A percentile compares a stretch with the other conserved stretches of the same genome.
phyloP scores from a whole-genome alignment of 2,329 filamentous ascomycete genomes.

The Decorospora gaudefroyi region DNA sequence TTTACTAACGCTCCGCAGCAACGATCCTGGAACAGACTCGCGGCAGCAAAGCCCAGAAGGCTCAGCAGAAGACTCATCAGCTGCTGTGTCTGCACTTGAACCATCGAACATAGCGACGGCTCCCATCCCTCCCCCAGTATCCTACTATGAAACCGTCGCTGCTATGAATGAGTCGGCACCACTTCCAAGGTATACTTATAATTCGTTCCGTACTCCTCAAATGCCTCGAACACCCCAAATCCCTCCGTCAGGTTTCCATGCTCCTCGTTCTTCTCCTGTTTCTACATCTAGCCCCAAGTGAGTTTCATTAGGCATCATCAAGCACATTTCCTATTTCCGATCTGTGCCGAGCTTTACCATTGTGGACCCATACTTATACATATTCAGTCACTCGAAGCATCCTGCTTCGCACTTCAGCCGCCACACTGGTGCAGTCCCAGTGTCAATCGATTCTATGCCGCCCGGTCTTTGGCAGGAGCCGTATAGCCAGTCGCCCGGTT shows the following conservation, averaged over 20 bases:
- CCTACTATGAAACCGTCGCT: conserved; percentile 31
- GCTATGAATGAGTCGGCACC: conserved; percentile 32
- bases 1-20: conserved; percentile 32
- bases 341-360: not conserved
- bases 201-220: conserved; percentile 47
- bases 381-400: conserved; percentile 27
- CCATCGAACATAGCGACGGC: conserved; percentile 20
- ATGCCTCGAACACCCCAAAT: conserved; percentile 41
- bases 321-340: conserved; percentile 12
- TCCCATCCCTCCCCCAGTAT: conserved; percentile 18
- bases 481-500: conserved; percentile 37
- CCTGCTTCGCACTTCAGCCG: conserved; percentile 14
- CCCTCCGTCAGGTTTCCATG: conserved; percentile 33
- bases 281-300: conserved; percentile 41
- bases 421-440: conserved; percentile 21
- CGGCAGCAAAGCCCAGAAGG: conserved; percentile 33
- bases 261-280: conserved; percentile 39
- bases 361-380: conserved; percentile 1
- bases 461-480: conserved; percentile 34
- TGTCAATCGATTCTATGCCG: conserved; percentile 26
- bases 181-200: conserved; percentile 45
- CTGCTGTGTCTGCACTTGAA: conserved; percentile 21
- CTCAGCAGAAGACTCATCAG: conserved; percentile 25
- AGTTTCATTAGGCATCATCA: conserved; percentile 39
- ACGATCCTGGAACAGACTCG: conserved; percentile 34